Base-by-base conservation (phyloP, 2,329 filamentous ascomycete genomes). In the Penicillium aurantiogriseum region DNA sequence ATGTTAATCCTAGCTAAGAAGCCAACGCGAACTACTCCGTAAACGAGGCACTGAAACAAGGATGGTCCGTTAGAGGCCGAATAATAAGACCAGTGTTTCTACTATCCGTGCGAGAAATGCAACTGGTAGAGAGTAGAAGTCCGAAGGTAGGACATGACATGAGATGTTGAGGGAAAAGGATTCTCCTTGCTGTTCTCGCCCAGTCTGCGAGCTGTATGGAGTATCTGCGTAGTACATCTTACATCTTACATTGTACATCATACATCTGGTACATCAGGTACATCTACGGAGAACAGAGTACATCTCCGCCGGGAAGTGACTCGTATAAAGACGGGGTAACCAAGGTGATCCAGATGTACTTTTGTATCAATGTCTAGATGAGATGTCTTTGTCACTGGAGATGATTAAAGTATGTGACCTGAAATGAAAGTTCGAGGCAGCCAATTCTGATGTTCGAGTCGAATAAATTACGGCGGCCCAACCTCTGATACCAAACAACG, bases 81-180 rank as follows among this genome's bases (percentile, higher is more conserved):
- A 42, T 17, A 43, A 38, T 21, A 15, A 50, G 25, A 29, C 40
- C 7, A 29, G 39, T 52, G 40, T 27, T 45, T 45, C 42, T 27
- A 33, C 13, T 25, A 45, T 46, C 50, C 39, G 50, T 61, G 54
- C 48, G 25, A 51, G 39, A 51, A 51, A 31, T 31, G 29, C 25
- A 8, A 56, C 53, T 19, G n/a, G 25, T 13, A 44, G 50, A 59
- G 25, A 29, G 29, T 15, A 44, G 45, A 60, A 31, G 17, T 38
- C 45, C 51, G 52, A 61, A 49, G 54, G 63, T 67, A 52, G 63
- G 59, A 66, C 65, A 66, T 67, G 63, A 67, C 65, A 56, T 57
- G 33, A 44, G n/a, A 44, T 44, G 39, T 3, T 10, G 29, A 45
- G 29, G 54, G 19, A 54, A 54, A n/a, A 19, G 53, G 60, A 63